Base-by-base conservation (phyloP, 2,329 filamentous ascomycete species). In the Cercospora zeae-maydis region DNA sequence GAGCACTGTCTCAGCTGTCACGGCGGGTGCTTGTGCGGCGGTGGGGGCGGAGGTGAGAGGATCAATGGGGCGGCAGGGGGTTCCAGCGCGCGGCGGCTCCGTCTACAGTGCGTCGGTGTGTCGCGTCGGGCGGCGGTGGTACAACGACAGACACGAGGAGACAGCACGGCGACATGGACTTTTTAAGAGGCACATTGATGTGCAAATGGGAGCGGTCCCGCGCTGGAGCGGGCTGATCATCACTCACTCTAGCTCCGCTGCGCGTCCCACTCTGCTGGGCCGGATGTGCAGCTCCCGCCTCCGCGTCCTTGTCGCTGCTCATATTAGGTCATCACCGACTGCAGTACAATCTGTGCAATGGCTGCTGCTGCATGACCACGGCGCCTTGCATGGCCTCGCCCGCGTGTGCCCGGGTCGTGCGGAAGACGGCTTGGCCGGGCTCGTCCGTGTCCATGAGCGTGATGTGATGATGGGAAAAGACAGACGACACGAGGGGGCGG, bases 141-240 rank as follows among this genome's bases (percentile, higher is more conserved):
- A 55, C 53, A 27, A n/a, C n/a, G n/a, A n/a, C n/a, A n/a, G n/a
- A 24, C 30, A 55, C 31, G 30, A 36, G 52, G 52, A 24, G n/a
- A n/a, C n/a, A n/a, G n/a, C 45, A n/a, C 45, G 39, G 51, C 42
- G 57, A 30, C 57, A 52, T 52, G 31, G 30, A 52, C 57, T 52
- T 59, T 59, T 27, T 59, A 52, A 49, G 45, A 58, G 56, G 13
- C 56, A 27, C 39, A 14, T 37, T 51, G 57, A 63, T 63, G 61
- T 63, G 62, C 62, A 58, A 61, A 61, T 58, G 55, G 62, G 58
- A 63, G 62, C 24, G 31, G 53, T 52, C 52, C 59, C 59, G 54
- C 57, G 16, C 36, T 45, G 45, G 57, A 31, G 42, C 42, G 27
- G 57, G 45, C 45, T 27, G 31, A 19, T 52, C 24, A 19, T 52